Base-by-base conservation (phyloP, 495 filamentous ascomycete genomes). In the Lichenothelia convexa region DNA sequence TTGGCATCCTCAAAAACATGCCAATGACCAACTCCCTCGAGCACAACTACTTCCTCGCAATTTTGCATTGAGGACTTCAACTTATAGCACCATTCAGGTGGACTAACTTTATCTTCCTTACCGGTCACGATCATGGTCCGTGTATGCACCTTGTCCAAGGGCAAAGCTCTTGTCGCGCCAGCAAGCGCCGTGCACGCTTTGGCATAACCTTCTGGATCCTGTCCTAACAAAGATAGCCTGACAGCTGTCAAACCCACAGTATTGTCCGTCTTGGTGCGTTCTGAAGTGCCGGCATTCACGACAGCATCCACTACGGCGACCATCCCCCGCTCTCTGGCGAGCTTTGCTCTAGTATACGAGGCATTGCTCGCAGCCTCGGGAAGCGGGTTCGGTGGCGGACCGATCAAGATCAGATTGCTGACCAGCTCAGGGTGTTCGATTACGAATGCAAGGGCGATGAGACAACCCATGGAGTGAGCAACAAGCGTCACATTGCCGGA, bases 151-250 rank as follows among this genome's bases (percentile, higher is more conserved):
- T 46, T 35, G 15, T 40, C 26, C 12, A 60, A 32, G 24, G 50
- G 45, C 20, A 61, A 30, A 18, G 17, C 37, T 11, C 36, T 35
- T 12, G 48, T 52, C 4, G 59, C 53, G 5, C 55, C 43, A 19
- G 64, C 63, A 22, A 68, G 51, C 9, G 67, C 65, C 9, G 56
- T 49, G 36, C 65, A 70, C 0, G 55, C 64, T 42, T 70, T 72
- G 0, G 65, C 65, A 44, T 69, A 72, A 7, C 62, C 64, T 40
- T 71, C 67, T 2, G 65, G 57, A 39, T 64, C 57, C 37, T 64
- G 62, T 0, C 54, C 43, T 0, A 64, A 45, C 12, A 70, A 45
- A 23, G 56, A 64, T 31, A 53, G 43, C 16, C 60, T 49, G 8
- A 57, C 50, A 3, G 64, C 60, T 11, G 56, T 48, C 22, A 59